Evolutionary conservation across 208 protist genomes (phyloP).

Genomic region (Crithidia fasciculata): DNA sequence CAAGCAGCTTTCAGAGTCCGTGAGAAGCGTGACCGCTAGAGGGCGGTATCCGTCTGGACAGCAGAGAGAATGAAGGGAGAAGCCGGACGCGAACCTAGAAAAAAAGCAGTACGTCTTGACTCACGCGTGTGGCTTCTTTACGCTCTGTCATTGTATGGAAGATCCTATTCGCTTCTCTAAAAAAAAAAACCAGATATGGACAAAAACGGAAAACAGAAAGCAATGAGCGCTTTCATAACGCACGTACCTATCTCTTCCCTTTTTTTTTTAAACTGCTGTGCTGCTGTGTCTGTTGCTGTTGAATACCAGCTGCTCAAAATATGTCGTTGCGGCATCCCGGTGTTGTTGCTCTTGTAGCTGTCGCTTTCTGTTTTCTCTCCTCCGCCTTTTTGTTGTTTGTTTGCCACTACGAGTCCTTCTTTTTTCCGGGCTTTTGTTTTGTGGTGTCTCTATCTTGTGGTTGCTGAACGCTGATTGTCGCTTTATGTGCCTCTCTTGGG

Average conservation of each 20-base stretch:
- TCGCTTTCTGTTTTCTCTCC: conserved; percentile 5
- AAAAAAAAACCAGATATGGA: background rate
- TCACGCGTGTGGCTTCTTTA: no score
- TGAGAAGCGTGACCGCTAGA: background rate
- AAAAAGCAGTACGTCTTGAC: no score
- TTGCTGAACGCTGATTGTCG: no score
- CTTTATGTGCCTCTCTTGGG: no score
- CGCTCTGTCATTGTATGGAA: no score
- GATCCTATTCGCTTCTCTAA: no score
- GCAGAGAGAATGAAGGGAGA: background rate
- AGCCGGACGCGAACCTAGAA: background rate
- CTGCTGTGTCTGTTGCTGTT: no score
- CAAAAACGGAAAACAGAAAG: background rate
- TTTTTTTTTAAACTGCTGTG: conserved; percentile 3
- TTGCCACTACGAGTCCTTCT: background rate
- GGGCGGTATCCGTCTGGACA: background rate
- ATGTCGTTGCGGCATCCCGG: no score
- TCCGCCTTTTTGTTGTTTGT: background rate
- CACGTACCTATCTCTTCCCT: background rate
- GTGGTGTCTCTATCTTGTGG: no score
- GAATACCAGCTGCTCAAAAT: no score
- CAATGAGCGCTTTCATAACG: background rate
- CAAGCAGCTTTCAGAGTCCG: conserved; percentile 2
- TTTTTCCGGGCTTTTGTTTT: background rate
- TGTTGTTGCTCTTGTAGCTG: background rate